phyloP scores from a whole-genome alignment of 1,139 yeast genomes.

The Pichia cactophila region DNA sequence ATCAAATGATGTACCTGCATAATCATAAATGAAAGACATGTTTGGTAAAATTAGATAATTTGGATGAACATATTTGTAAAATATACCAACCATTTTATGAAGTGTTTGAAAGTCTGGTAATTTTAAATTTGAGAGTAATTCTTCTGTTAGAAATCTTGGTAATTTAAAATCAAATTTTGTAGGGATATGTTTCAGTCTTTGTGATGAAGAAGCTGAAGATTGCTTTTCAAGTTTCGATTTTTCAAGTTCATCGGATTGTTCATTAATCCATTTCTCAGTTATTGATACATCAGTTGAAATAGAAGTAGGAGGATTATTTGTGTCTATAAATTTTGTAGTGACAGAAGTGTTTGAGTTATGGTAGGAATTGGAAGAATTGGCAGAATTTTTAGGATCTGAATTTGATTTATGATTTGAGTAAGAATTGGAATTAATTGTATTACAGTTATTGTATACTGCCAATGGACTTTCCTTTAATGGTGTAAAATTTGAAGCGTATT shows the following conservation, averaged over 20 bases:
- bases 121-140: conserved; percentile 29
- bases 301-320: background rate
- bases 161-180: conserved; percentile 4
- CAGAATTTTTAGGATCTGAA: background rate
- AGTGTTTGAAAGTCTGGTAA: conserved; percentile 39
- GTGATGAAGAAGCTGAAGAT: background rate
- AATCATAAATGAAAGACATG: conserved; percentile 31
- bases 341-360: background rate
- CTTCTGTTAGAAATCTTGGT: conserved; percentile 20
- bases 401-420: background rate
- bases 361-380: background rate
- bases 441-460: background rate
- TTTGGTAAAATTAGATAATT: conserved; percentile 40
- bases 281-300: conserved; percentile 8
- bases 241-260: conserved; percentile 14
- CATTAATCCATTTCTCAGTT: conserved; percentile 22
- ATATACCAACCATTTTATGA: conserved; percentile 36
- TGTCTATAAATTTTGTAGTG: background rate
- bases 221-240: conserved; percentile 1
- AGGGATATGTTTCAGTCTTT: conserved; percentile 2
- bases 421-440: background rate
- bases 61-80: conserved; percentile 42
- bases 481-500: conserved; percentile 1
- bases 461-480: background rate
- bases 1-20: conserved; percentile 32